Percentiles rank a stretch among this genome's conserved stretches.
Conservation (phyloP, 1,284 basidiomycete species). For the Pyrrhoderma lamaoense region DNA sequence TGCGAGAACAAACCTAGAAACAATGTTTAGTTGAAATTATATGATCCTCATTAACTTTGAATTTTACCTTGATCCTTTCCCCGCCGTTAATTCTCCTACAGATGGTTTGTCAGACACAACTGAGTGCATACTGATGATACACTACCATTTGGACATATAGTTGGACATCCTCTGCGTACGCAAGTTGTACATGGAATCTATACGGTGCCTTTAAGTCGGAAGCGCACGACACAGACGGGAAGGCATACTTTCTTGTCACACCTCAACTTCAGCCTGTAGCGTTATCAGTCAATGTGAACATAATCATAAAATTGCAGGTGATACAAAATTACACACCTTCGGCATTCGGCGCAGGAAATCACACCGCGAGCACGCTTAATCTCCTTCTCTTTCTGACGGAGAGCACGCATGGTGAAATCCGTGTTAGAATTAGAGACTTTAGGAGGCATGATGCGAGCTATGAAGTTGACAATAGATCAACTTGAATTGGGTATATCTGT, state of each 20-base stretch:
- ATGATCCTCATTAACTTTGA: not conserved
- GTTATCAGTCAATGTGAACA: not conserved
- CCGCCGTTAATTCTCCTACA: not conserved
- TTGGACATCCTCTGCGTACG: slow-evolving; percentile 6
- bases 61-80: not conserved
- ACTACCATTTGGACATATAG: slow-evolving; percentile 14
- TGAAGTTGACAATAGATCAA: no score
- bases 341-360: slow-evolving; percentile 9
- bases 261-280: slow-evolving; percentile 8
- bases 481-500: no score
- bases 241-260: slow-evolving; percentile 8
- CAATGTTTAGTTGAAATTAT: not conserved
- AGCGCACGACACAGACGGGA: not conserved
- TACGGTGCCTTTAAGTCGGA: not conserved
- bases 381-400: slow-evolving; percentile 1
- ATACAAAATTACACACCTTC: not conserved
- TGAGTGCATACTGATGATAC: not conserved
- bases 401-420: not conserved
- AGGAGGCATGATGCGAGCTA: no score
- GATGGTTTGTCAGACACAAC: not conserved
- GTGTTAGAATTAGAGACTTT: not conserved
- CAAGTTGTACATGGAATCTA: slow-evolving; percentile 15
- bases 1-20: slow-evolving; percentile 18
- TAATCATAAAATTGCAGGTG: not conserved
- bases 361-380: slow-evolving; percentile 1